A percentile compares a stretch with the other conserved stretches of the same genome.
These are phyloP conservation scores for Angophora floribunda DNA, from an alignment of 345 rosid genomes.

Conservation along the genomic window DNA sequence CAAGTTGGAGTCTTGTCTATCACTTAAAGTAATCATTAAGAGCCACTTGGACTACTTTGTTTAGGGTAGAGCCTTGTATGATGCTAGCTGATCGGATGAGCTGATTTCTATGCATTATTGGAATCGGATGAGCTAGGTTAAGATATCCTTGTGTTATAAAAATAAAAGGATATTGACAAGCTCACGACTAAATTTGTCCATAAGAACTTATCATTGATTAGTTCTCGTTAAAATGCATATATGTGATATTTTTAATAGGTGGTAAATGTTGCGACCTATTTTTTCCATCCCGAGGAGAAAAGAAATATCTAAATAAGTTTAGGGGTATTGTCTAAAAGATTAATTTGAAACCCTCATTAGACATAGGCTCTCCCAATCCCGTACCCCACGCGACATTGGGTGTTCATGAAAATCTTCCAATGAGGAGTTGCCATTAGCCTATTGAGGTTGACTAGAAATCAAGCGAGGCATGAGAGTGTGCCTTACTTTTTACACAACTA, in stretches of 20 bases:
- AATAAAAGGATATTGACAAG: neutral
- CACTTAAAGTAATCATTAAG: neutral
- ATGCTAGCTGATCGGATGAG: neutral
- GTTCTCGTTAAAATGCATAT: neutral
- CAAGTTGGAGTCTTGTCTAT: neutral
- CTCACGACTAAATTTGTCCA: neutral
- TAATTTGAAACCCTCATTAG: no score
- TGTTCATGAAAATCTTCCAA: no score
- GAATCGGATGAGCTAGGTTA: neutral
- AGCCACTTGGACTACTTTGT: neutral
- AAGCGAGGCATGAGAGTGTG: no score
- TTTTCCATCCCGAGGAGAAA: no score
- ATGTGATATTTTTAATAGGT: neutral
- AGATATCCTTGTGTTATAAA: neutral
- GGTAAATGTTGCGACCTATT: neutral
- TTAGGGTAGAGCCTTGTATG: neutral
- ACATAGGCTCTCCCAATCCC: no score
- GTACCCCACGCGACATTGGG: no score
- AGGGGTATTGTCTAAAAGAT: no score
- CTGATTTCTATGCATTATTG: neutral
- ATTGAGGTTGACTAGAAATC: no score
- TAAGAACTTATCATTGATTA: neutral
- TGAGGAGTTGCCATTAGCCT: no score
- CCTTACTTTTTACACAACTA: no score
- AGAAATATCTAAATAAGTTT: no score